phyloP scores from a whole-genome alignment of 2,329 filamentous ascomycete species.

The Tolypocladium amazonense region DNA sequence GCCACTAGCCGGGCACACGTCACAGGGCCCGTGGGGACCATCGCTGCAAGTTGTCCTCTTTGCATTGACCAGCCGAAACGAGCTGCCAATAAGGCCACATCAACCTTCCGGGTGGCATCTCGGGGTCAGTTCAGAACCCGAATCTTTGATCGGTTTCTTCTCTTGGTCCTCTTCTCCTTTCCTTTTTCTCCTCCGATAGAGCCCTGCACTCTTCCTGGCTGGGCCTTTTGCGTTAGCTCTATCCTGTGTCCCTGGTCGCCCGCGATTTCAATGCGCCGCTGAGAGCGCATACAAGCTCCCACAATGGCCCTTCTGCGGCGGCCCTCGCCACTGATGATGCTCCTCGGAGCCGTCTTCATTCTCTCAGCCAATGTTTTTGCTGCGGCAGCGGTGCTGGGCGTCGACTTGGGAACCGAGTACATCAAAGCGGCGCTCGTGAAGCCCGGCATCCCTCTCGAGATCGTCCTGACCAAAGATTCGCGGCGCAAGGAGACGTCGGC shows the following conservation, averaged over 20 bases:
- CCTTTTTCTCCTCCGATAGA: background rate
- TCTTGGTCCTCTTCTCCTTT: conserved; percentile 5
- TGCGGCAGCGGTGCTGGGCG: conserved; percentile 68
- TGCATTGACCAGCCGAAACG: conserved; percentile 4
- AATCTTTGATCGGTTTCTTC: background rate
- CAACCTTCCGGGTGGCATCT: conserved; percentile 12
- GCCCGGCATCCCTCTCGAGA: conserved; percentile 92
- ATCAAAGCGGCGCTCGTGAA: conserved; percentile 95
- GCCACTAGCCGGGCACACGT: background rate
- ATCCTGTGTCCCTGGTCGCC: background rate
- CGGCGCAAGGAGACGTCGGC: conserved; percentile 90
- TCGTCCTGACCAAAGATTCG: conserved; percentile 95
- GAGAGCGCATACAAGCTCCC: conserved; percentile 6
- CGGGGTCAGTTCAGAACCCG: background rate
- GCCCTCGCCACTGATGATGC: conserved; percentile 24
- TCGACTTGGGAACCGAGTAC: conserved; percentile 93
- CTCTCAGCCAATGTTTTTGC: conserved; percentile 37
- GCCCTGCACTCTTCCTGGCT: background rate
- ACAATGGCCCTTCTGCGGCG: conserved; percentile 22
- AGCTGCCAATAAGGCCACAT: conserved; percentile 25
- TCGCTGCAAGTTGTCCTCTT: conserved; percentile 27
- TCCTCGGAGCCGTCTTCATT: conserved; percentile 26
- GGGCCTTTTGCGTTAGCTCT: background rate
- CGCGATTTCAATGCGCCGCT: conserved; percentile 4
- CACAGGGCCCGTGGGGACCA: conserved; percentile 1